Base-by-base conservation (phyloP, 192 early-diverging fungal species). In the Coemansia sp. region DNA sequence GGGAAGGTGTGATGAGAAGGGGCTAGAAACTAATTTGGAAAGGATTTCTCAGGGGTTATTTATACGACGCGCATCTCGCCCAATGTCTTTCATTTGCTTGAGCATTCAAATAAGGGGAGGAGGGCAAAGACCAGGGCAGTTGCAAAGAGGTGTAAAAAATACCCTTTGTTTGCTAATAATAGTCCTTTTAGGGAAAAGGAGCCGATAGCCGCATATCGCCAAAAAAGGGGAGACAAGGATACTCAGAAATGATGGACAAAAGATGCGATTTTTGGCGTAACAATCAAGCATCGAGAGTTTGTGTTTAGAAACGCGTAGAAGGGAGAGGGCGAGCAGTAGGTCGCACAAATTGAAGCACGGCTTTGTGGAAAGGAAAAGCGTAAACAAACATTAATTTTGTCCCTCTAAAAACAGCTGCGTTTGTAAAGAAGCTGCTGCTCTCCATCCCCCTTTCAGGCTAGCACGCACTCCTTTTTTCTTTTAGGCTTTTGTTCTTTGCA, bases 211-310 rank as follows among this genome's bases (percentile, higher is more conserved):
- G 51, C 51, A 53, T 53, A 53, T 53, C 24, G 51, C 51, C 24
- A 53, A 53, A 53, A 38, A 35, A 30, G 35, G 57, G 20, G 53
- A 15, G 30, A 55, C n/a, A 23, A 56, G 55, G 26, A 56, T 56
- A 56, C 57, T 21, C 57, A 59, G 57, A 59, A 59, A 59, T 33
- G 57, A 59, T 59, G 57, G 57, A 35, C 34, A 59, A 59, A 59
- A 59, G 24, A 16, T 18, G 44, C 16, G 44, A 18, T 46, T 18
- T 46, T 46, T 46, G 39, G 12, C 39, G 30, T 41, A 49, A 49
- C 23, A 53, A 53, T 46, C 44, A 18, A 46, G 16, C 44, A 46
- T 46, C 44, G 44, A 46, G 44, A 46, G 44, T 16, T 46, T 14
- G 44, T 14, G 5, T 46, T 46, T 18, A 30, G 30, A 30, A 30